Conservation (phyloP, 768 basidiomycete species). For the Suillus occidentalis region DNA sequence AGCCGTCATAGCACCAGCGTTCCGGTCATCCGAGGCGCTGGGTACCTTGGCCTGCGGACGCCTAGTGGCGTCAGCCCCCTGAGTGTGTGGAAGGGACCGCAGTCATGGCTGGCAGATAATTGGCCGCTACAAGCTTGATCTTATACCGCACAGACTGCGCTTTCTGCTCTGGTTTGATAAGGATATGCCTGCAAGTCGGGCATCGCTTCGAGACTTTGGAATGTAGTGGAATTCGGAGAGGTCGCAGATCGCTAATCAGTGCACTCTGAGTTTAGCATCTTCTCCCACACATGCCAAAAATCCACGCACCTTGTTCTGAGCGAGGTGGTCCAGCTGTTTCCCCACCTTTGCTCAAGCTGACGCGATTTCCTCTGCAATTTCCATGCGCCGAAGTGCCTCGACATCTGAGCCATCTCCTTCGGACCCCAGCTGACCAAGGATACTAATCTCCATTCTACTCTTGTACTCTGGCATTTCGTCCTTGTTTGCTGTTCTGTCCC, state of each 20-base stretch:
- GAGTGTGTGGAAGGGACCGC: conserved; percentile 64
- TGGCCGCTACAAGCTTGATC: conserved; percentile 95
- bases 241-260: conserved; percentile 68
- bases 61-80: conserved; percentile 34
- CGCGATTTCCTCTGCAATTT: conserved; percentile 62
- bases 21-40: conserved; percentile 37
- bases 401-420: conserved; percentile 69
- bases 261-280: conserved; percentile 2
- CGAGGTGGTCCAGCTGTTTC: conserved; percentile 73
- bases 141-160: conserved; percentile 93
- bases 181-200: conserved; percentile 89
- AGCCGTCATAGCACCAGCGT: conserved; percentile 53
- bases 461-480: conserved; percentile 80
- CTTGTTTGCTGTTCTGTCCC: conserved; percentile 66
- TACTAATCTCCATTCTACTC: conserved; percentile 64
- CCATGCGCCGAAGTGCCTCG: conserved; percentile 66
- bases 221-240: conserved; percentile 87
- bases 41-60: conserved; percentile 37
- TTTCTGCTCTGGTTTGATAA: conserved; percentile 98
- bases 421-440: conserved; percentile 51
- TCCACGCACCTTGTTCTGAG: conserved; percentile 57
- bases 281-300: neutral
- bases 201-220: conserved; percentile 97
- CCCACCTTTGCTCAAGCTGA: conserved; percentile 80
- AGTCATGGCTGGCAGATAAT: conserved; percentile 87